Evolutionary conservation across 768 basidiomycete species (phyloP).

Genomic region (Wakefieldia striispora): DNA sequence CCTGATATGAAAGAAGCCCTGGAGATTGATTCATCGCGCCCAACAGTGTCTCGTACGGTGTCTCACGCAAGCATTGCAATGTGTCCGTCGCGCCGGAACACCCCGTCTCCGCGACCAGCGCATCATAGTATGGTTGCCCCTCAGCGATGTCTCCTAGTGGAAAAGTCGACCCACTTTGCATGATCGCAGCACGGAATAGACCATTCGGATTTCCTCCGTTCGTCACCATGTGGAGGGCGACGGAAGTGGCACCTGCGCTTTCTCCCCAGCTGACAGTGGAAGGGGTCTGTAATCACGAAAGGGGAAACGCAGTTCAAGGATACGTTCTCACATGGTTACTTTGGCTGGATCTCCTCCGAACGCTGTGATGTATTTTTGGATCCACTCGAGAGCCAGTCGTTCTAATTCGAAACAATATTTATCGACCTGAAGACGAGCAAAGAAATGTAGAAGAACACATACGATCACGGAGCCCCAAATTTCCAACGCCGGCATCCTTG

Average conservation of each 20-base stretch:
- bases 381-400: conserved; percentile 46
- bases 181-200: conserved; percentile 30
- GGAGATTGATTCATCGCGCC: conserved; percentile 35
- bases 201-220: conserved; percentile 23
- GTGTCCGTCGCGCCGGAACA: conserved; percentile 30
- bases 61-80: conserved; percentile 33
- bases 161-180: conserved; percentile 43
- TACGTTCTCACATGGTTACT: conserved; percentile 29
- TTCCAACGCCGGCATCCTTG: conserved; percentile 38
- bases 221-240: conserved; percentile 30
- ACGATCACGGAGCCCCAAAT: conserved; percentile 52
- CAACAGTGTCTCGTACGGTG: conserved; percentile 30
- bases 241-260: conserved; percentile 38
- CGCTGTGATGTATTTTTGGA: conserved; percentile 53
- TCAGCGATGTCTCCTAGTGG: conserved; percentile 16
- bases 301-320: background rate
- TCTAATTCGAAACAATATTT: conserved; percentile 15
- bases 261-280: conserved; percentile 29
- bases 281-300: background rate
- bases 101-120: conserved; percentile 27
- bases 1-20: conserved; percentile 33
- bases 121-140: conserved; percentile 31
- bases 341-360: conserved; percentile 60
- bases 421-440: background rate
- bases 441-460: background rate